These are phyloP conservation scores for Flaveria sonorensis DNA, from an alignment of 129 eudicot species.

Conservation along the genomic window DNA sequence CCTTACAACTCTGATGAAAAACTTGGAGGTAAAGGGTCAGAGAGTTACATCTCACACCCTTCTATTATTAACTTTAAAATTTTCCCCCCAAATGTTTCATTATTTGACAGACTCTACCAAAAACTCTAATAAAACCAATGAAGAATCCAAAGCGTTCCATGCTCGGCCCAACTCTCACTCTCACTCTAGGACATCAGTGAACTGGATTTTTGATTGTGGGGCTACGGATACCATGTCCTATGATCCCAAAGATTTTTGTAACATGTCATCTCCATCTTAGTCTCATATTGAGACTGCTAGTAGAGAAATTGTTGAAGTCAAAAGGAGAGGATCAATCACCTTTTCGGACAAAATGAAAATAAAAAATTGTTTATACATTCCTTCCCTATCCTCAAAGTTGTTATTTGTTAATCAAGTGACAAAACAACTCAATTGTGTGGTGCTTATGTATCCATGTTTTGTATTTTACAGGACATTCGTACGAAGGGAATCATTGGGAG, in stretches of 20 bases:
- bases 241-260: background rate
- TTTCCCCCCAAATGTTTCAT: background rate
- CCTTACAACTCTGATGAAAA: background rate
- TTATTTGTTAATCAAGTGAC: background rate
- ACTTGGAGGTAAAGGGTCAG: background rate
- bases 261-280: background rate
- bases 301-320: background rate
- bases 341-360: background rate
- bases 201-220: background rate
- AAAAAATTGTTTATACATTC: background rate
- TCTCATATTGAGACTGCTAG: background rate
- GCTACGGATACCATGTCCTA: background rate
- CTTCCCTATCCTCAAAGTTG: background rate
- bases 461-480: constrained; percentile 8
- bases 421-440: background rate
- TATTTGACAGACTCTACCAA: background rate
- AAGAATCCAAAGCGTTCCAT: constrained; percentile 1
- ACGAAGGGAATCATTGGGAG: constrained; percentile 18
- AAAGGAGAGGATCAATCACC: background rate
- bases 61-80: constrained; percentile 8
- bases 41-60: constrained; percentile 8
- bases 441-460: background rate
- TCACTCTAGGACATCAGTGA: background rate
- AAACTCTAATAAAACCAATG: background rate
- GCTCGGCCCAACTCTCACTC: background rate